Percentiles rank a stretch among this genome's conserved stretches.
Conservation (phyloP, 768 basidiomycete species). For the Psilocybe azurescens region DNA sequence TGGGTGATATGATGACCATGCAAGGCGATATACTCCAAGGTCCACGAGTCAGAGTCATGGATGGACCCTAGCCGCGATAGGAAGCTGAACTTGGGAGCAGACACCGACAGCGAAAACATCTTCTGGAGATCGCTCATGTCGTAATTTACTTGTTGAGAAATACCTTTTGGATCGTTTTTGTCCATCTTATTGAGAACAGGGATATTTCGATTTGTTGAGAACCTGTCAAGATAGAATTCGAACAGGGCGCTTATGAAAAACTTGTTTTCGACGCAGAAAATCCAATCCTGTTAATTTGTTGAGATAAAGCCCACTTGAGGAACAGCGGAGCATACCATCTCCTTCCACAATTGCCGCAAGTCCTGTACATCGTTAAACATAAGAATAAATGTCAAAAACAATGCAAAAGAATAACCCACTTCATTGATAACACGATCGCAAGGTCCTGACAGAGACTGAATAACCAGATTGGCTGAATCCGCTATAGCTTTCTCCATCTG, state of each 20-base stretch:
- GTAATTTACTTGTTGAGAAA: too few relatives aligned
- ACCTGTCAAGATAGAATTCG: conserved; percentile 29
- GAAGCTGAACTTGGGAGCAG: conserved; percentile 1
- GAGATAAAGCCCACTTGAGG: too few relatives aligned
- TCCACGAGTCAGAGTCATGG: conserved; percentile 24
- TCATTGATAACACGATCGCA: conserved; percentile 21
- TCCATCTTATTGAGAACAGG: background rate
- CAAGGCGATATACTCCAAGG: conserved; percentile 22
- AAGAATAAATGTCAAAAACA: too few relatives aligned
- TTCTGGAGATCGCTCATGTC: too few relatives aligned
- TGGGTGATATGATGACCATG: conserved; percentile 17
- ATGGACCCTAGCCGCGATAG: conserved; percentile 7
- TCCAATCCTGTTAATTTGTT: conserved; percentile 22
- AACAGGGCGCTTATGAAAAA: conserved; percentile 25
- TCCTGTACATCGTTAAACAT: background rate
- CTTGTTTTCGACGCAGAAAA: conserved; percentile 30
- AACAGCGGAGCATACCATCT: conserved; percentile 12
- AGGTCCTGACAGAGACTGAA: conserved; percentile 21
- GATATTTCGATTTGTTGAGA: conserved; percentile 1
- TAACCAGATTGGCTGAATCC: conserved; percentile 15
- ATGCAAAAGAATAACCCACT: background rate
- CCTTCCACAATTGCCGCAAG: conserved; percentile 16
- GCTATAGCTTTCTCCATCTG: conserved; percentile 16
- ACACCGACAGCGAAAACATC: background rate
- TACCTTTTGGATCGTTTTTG: too few relatives aligned